Base-by-base conservation (phyloP, 176 grass and related monocot species). In the Metroxylon sagu region DNA sequence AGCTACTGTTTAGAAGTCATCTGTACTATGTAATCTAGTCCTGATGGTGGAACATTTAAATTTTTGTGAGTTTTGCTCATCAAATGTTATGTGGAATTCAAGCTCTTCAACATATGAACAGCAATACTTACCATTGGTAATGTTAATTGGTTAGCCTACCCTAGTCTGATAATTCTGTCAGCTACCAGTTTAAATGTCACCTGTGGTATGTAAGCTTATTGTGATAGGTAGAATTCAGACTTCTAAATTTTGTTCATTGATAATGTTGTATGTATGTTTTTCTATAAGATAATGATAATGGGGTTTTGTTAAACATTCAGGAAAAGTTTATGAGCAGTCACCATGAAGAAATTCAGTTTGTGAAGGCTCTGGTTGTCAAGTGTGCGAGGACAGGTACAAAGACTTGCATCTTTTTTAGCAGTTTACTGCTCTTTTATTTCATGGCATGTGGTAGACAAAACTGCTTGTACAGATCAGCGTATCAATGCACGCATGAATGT, bases 271-370 rank as follows among this genome's bases (percentile, higher is more conserved):
- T 17, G 31, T 31, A 60, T 50, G 49, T 15, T 67, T 48, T 12
- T 27, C 26, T 49, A 7, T 66, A 27, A 51, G 7, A 51, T 57
- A 64, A 62, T 65, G n/a, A 52, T 68, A 30, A 48, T 29, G 31
- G 30, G 55, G 4, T 69, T 43, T 61, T 78, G 53, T 31, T 54
- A 29, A 62, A 72, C 66, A 43, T 80, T 63, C 75, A 97, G 92
- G 84, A 59, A 4, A 90, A 90, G 63, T 91, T 97, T 73, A 69
- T 88, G 31, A 91, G 75, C 72, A 85, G 59, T 53, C 92, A 96
- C 30, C 76, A 81, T 81, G 82, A 74, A 78, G 90, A 95, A 77
- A 84, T 95, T 57, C 71, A 77, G 67, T 85, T 85, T 26, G 54
- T 85, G 48, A 89, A 80, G 72, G 74, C 75, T 50, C 59, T 88